phyloP scores from a whole-genome alignment of 371 early-diverging fungal species.

The Rhizopus sp. region DNA sequence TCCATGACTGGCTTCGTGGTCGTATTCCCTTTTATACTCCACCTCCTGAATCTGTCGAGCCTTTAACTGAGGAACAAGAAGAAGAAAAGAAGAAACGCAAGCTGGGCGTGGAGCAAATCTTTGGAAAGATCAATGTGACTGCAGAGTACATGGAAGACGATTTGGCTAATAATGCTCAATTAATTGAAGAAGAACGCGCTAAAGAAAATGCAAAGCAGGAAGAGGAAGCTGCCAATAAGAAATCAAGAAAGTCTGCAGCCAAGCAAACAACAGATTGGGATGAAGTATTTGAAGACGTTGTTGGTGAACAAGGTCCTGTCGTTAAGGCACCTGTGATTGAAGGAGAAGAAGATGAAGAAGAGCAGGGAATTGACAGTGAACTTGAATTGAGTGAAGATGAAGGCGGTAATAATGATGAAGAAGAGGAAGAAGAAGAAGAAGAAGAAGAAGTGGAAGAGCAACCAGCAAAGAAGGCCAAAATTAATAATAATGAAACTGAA shows the following conservation, averaged over 20 bases:
- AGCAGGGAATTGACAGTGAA: slow-evolving; percentile 60
- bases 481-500: slow-evolving; percentile 33
- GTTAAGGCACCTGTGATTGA: slow-evolving; percentile 43
- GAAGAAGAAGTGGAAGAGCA: slow-evolving; percentile 37
- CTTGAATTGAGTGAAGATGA: slow-evolving; percentile 58
- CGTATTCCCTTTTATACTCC: slow-evolving; percentile 95
- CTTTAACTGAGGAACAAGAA: slow-evolving; percentile 29
- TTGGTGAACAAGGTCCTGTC: slow-evolving; percentile 67
- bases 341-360: slow-evolving; percentile 48
- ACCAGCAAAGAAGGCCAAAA: slow-evolving; percentile 29
- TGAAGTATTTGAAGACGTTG: slow-evolving; percentile 84
- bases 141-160: slow-evolving; percentile 80
- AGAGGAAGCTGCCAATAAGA: slow-evolving; percentile 42
- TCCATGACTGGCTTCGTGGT: slow-evolving; percentile 99
- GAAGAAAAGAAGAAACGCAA: slow-evolving; percentile 41
- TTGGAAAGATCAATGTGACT: slow-evolving; percentile 81
- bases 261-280: slow-evolving; percentile 83
- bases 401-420: slow-evolving; percentile 33
- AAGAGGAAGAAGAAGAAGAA: slow-evolving; percentile 33
- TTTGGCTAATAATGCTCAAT: slow-evolving; percentile 62
- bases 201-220: slow-evolving; percentile 49
- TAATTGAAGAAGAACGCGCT: slow-evolving; percentile 51
- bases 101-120: slow-evolving; percentile 75
- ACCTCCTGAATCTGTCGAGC: slow-evolving; percentile 71
- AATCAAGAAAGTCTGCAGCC: slow-evolving; percentile 34